Evolutionary conservation across 2,329 filamentous ascomycete genomes (phyloP).

Genomic region (Alternaria brassicae): DNA sequence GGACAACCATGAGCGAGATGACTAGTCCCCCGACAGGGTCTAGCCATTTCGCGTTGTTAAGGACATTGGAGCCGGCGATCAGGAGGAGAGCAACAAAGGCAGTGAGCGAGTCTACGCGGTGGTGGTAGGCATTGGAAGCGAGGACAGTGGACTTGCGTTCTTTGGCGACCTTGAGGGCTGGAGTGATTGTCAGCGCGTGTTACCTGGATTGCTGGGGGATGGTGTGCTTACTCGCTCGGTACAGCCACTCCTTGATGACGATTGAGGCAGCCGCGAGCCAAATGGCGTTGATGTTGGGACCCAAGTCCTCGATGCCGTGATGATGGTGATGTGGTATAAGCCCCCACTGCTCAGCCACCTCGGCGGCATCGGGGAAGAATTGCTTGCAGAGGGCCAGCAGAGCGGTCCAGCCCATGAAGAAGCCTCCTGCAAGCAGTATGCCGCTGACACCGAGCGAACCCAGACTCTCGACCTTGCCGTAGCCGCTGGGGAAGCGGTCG

Average conservation of each 20-base stretch:
- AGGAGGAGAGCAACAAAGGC: conserved; percentile 90
- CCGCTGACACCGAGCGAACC: conserved; percentile 92
- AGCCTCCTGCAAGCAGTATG: conserved; percentile 84
- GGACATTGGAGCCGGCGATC: conserved; percentile 86
- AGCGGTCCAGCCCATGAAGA: conserved; percentile 83
- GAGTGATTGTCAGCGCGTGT: conserved; percentile 31
- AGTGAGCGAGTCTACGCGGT: conserved; percentile 93
- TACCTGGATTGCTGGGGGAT: neutral
- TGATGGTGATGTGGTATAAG: conserved; percentile 68
- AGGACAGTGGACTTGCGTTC: conserved; percentile 95
- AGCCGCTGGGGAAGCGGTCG: conserved; percentile 84
- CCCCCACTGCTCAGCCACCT: conserved; percentile 52
- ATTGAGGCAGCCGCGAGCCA: conserved; percentile 94
- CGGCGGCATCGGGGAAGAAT: conserved; percentile 57
- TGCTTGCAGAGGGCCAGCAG: conserved; percentile 64
- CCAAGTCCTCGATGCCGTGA: conserved; percentile 62
- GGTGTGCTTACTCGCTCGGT: conserved; percentile 77
- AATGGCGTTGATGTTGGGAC: conserved; percentile 89
- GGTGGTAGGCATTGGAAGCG: conserved; percentile 94
- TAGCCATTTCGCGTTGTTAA: conserved; percentile 86
- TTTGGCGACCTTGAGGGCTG: conserved; percentile 92
- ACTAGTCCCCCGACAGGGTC: conserved; percentile 92
- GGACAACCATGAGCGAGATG: conserved; percentile 92
- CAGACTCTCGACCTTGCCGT: conserved; percentile 96
- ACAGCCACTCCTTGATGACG: conserved; percentile 94